Evolutionary conservation across 129 eudicot species (phyloP), one percentile per base, ranked within the genome.

Genomic region (Solidago caesia): DNA sequence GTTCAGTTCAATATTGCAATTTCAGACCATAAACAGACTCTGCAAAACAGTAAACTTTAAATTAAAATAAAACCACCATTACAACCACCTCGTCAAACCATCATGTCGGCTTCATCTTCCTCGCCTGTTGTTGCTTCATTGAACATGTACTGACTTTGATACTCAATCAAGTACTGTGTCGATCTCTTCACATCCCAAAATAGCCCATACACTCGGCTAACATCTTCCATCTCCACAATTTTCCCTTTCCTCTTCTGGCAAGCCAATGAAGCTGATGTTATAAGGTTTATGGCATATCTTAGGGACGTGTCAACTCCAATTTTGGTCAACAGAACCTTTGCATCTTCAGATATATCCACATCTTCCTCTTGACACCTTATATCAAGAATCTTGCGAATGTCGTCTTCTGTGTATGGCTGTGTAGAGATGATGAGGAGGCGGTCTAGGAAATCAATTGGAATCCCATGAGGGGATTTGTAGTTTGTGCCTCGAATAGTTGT

Each of bases 151-250:
- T 56, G 61, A 27, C 29, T 56, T 9, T 56, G 61, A 56, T 15
- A 56, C 27, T 56, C 61, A 16, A 56, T 56, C 61, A 56, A 56
- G 61, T 56, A 56, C 61, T 56, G 61, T 56, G 61, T 56, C 11
- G 61, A 56, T 56, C 61, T 56, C 61, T 56, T 56, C 61, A 56
- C 61, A 56, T 56, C 61, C 61, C 61, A 56, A 56, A 56, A 56
- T 9, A 56, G 61, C 29, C 21, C 61, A 56, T 56, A 56, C 7
- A 56, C 61, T 56, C 61, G 61, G 21, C 61, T 56, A 11, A 56
- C 61, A 10, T 56, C 61, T 56, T 56, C 61, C 61, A 56, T 56
- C 61, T 56, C 61, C 61, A 56, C 61, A 56, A 56, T 27, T 10
- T 56, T 56, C 61, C 29, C 61, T 16, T 56, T 56, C 61, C 61